Evolutionary conservation across 2,329 filamentous ascomycete genomes (phyloP).

Genomic region (Calonectria crousiana): DNA sequence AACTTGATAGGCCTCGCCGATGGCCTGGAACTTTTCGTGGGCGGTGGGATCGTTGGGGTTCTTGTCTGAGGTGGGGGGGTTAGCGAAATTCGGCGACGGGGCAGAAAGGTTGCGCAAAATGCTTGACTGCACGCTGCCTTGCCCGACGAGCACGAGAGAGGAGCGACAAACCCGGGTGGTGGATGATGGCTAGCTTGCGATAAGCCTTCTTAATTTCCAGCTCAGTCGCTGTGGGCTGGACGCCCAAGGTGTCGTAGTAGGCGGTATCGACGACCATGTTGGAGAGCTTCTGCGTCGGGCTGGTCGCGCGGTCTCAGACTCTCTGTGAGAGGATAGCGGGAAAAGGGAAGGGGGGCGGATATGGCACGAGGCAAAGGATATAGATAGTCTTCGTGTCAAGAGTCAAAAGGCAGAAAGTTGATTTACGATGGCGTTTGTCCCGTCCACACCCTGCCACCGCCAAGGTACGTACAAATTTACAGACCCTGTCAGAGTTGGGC

Average conservation of each 20-base stretch:
- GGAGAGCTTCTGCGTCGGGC: slow-evolving; percentile 32
- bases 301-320: slow-evolving; percentile 18
- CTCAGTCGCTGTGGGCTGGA: slow-evolving; percentile 86
- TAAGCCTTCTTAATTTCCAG: slow-evolving; percentile 98
- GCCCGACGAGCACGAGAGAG: background rate
- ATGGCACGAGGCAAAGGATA: slow-evolving; percentile 24
- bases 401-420: slow-evolving; percentile 31
- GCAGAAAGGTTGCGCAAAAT: background rate
- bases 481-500: slow-evolving; percentile 1
- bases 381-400: slow-evolving; percentile 8
- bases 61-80: slow-evolving; percentile 75
- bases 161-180: slow-evolving; percentile 79
- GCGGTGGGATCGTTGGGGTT: slow-evolving; percentile 96
- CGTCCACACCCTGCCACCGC: slow-evolving; percentile 16
- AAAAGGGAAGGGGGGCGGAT: slow-evolving; percentile 7
- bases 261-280: slow-evolving; percentile 88
- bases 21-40: slow-evolving; percentile 92
- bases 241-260: slow-evolving; percentile 90
- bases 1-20: slow-evolving; percentile 81
- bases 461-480: slow-evolving; percentile 15
- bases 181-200: slow-evolving; percentile 91
- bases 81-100: background rate
- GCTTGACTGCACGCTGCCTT: background rate
- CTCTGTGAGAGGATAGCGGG: background rate
- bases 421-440: slow-evolving; percentile 41